phyloP scores from a whole-genome alignment of 768 basidiomycete species.

The Hericium erinaceus region DNA sequence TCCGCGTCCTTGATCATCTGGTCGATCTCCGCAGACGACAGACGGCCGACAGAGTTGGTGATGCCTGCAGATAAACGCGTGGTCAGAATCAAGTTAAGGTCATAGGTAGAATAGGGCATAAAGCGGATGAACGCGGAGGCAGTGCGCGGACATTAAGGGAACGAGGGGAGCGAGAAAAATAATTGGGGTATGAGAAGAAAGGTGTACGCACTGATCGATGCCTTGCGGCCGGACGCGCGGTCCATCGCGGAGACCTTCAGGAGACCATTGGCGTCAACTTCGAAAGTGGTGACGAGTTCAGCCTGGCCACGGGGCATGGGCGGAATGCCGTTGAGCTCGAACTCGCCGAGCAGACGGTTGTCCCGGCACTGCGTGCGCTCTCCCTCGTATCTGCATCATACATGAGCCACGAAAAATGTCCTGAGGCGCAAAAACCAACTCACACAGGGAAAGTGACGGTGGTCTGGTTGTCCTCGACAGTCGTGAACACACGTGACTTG shows the following conservation, averaged over 20 bases:
- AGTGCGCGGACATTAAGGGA: too few species aligned
- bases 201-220: conserved; percentile 74
- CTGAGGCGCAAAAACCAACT: conserved; percentile 18
- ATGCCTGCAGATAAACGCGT: conserved; percentile 45
- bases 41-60: conserved; percentile 98
- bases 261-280: conserved; percentile 98
- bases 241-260: conserved; percentile 98
- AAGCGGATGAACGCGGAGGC: not conserved
- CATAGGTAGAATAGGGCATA: not conserved
- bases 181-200: not conserved
- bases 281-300: conserved; percentile 98
- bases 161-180: too few species aligned
- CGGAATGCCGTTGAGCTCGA: conserved; percentile 97
- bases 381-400: conserved; percentile 73
- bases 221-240: conserved; percentile 98
- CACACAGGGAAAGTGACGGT: conserved; percentile 99
- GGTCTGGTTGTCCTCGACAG: conserved; percentile 99
- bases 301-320: conserved; percentile 99
- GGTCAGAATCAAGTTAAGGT: not conserved
- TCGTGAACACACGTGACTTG: conserved; percentile 98
- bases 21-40: conserved; percentile 95
- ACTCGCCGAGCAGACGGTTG: conserved; percentile 98
- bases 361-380: conserved; percentile 99
- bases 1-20: conserved; percentile 99
- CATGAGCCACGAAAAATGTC: conserved; percentile 6